These are phyloP conservation scores for Claviceps fusiformis DNA, from an alignment of 2,329 filamentous ascomycete species.

Conservation along the genomic window DNA sequence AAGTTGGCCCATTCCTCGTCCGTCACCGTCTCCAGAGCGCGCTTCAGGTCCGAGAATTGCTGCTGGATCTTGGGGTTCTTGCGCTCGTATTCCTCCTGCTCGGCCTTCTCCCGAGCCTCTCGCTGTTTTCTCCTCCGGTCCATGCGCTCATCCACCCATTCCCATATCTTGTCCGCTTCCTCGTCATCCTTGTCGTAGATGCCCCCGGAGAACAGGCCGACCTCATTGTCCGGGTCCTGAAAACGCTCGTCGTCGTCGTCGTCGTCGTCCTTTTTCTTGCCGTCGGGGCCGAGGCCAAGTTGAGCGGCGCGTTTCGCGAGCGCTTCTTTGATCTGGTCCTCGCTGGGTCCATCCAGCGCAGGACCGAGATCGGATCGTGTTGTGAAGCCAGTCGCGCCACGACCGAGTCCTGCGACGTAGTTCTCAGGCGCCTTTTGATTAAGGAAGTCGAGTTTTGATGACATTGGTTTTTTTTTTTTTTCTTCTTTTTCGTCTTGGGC, in stretches of 20 bases:
- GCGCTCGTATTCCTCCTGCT: slow-evolving; percentile 87
- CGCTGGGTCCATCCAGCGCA: slow-evolving; percentile 84
- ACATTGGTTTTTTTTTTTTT: too few relatives aligned
- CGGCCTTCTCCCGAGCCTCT: slow-evolving; percentile 85
- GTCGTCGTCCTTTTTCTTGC: slow-evolving; percentile 59
- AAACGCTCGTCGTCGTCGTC: slow-evolving; percentile 69
- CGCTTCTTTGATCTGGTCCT: slow-evolving; percentile 96
- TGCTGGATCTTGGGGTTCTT: slow-evolving; percentile 98
- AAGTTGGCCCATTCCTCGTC: slow-evolving; percentile 96
- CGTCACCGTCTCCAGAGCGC: slow-evolving; percentile 72
- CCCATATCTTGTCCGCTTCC: slow-evolving; percentile 92
- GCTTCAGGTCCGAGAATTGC: slow-evolving; percentile 92
- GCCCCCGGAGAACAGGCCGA: slow-evolving; percentile 86
- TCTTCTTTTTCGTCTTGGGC: slow-evolving; percentile 1
- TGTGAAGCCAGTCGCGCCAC: slow-evolving; percentile 95
- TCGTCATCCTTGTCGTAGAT: slow-evolving; percentile 97
- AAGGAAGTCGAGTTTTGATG: slow-evolving; percentile 64
- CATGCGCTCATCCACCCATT: slow-evolving; percentile 95
- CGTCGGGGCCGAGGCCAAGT: slow-evolving; percentile 56
- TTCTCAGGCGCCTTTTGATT: slow-evolving; percentile 76
- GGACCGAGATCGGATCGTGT: slow-evolving; percentile 94
- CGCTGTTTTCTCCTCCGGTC: slow-evolving; percentile 79
- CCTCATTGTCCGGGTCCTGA: slow-evolving; percentile 94
- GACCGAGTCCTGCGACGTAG: slow-evolving; percentile 90
- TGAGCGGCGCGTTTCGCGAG: slow-evolving; percentile 85